Conservation (phyloP, 169 alveolate genomes). For the Eimeria sp. region DNA sequence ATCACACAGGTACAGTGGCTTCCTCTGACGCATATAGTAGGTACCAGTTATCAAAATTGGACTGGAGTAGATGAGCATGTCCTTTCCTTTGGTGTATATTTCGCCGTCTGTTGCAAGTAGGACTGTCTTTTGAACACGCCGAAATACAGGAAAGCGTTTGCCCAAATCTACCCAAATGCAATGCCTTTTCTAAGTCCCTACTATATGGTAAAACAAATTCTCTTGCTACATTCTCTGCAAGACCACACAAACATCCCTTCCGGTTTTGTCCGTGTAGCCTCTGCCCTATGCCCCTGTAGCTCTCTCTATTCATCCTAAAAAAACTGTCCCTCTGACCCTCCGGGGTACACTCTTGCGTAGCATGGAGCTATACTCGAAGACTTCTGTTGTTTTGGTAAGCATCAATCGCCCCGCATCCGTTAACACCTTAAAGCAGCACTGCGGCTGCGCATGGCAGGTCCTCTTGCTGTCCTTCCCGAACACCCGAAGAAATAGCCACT, state of each 20-base stretch:
- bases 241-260: background rate
- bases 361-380: constrained; percentile 23
- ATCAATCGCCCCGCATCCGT: constrained; percentile 59
- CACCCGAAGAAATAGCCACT: constrained; percentile 45
- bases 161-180: background rate
- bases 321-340: no score
- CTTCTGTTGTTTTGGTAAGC: constrained; percentile 36
- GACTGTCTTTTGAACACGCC: constrained; percentile 45
- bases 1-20: constrained; percentile 32
- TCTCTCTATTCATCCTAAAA: background rate
- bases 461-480: constrained; percentile 29
- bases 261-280: background rate
- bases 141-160: background rate
- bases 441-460: constrained; percentile 72
- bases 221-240: background rate
- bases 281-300: background rate
- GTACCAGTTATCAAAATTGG: constrained; percentile 35
- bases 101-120: constrained; percentile 63
- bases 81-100: constrained; percentile 72
- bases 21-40: constrained; percentile 56
- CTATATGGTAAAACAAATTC: background rate
- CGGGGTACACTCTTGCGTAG: background rate
- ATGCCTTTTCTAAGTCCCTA: background rate
- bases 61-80: constrained; percentile 58
- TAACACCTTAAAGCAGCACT: constrained; percentile 60